A percentile compares a stretch with the other conserved stretches of the same genome.
Evolutionary conservation across 208 protist genomes (phyloP).

Genomic region (Strigomonas culicis): DNA sequence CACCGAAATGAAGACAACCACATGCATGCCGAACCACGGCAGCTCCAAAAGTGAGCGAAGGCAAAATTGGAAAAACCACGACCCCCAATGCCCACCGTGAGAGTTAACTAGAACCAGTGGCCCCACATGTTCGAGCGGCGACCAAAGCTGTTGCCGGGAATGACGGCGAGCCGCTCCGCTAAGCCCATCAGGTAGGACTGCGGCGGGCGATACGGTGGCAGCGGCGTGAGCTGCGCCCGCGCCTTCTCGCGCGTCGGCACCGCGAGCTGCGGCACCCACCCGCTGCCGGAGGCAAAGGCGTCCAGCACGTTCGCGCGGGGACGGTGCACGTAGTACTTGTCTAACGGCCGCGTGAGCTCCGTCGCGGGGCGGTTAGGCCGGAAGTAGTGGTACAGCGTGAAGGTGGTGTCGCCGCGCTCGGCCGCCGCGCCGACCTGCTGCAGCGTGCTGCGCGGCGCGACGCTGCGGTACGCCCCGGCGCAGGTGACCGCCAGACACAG

Average conservation of each 20-base stretch:
- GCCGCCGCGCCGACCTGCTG: not conserved
- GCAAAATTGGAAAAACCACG: conserved; percentile 3
- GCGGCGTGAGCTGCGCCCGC: conserved; percentile 30
- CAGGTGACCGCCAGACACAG: conserved; percentile 71
- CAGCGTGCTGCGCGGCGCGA: conserved; percentile 15
- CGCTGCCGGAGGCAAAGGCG: conserved; percentile 7
- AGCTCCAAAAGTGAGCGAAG: conserved; percentile 1
- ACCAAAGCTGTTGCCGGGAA: conserved; percentile 76
- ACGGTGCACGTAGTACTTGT: conserved; percentile 71
- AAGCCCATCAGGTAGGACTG: conserved; percentile 87
- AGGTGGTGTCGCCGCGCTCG: conserved; percentile 10
- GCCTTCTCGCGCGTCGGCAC: conserved; percentile 36
- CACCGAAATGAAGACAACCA: not conserved
- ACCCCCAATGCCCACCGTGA: not conserved
- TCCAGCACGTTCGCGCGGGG: conserved; percentile 25
- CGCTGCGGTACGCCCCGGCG: conserved; percentile 26
- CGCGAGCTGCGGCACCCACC: conserved; percentile 59
- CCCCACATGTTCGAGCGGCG: conserved; percentile 87
- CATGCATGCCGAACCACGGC: not conserved
- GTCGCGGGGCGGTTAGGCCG: conserved; percentile 72
- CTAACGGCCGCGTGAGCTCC: conserved; percentile 74
- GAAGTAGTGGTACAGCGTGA: conserved; percentile 80
- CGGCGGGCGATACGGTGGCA: conserved; percentile 59
- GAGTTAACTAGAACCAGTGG: conserved; percentile 71
- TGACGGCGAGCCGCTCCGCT: conserved; percentile 74